Evolutionary conservation across 768 basidiomycete genomes (phyloP).

Genomic region (Suillus bovinus): DNA sequence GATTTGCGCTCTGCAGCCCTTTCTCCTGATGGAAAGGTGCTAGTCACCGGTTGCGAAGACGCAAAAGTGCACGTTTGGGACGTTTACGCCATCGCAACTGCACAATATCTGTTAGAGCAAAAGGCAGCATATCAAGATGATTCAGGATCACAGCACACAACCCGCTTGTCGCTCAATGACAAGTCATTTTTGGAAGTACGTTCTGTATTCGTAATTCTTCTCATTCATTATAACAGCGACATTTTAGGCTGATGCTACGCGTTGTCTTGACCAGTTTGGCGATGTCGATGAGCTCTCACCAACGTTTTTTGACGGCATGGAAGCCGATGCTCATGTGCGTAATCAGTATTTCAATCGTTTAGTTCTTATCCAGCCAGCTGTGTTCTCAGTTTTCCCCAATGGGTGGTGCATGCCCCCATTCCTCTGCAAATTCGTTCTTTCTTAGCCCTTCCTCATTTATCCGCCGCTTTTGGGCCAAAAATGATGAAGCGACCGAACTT

Average conservation of each 20-base stretch:
- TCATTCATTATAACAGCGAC: neutral
- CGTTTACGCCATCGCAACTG: no score
- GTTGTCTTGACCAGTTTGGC: neutral
- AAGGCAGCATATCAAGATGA: neutral
- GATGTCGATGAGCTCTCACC: neutral
- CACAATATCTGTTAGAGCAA: no score
- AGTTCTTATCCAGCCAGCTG: rapidly evolving
- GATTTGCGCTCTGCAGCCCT: no score
- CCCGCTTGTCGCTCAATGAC: neutral
- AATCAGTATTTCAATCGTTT: neutral
- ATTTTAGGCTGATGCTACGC: neutral
- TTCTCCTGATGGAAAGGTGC: no score
- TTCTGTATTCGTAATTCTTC: neutral
- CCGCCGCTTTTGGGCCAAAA: no score
- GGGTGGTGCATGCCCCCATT: neutral
- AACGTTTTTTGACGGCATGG: neutral
- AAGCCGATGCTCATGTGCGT: neutral
- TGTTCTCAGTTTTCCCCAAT: neutral
- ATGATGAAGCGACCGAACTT: no score
- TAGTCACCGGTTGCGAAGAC: no score
- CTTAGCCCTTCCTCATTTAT: no score
- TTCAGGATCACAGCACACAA: neutral
- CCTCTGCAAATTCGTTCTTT: no score
- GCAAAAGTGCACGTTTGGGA: no score
- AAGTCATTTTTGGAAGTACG: neutral